Base-by-base conservation (phyloP, 306 rosid genomes). In the Cyclanthera cordifolia region DNA sequence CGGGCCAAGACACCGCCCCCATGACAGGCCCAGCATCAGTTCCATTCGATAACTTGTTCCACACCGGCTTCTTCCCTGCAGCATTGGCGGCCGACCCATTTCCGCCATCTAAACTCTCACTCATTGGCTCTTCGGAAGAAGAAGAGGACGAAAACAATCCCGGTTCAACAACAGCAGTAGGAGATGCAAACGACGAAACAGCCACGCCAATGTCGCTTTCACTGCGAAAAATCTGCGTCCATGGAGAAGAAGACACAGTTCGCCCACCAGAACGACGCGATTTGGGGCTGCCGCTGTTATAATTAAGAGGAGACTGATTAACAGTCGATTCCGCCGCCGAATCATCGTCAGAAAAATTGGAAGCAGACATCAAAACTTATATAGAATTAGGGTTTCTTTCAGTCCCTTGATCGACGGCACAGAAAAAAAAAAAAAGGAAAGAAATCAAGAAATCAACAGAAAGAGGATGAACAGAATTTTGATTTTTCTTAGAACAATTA, bases 1-100 rank as follows among this genome's bases (percentile, higher is more conserved):
- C 82, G 0, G 94, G 96, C 95, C 93, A 92, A 14, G 93, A 84
- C 8, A 61, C 85, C 8, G 82, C 83, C 34, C 86, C 95, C 82
- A 89, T 85, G 59, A 87, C 95, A 8, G 85, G 83, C 47, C 75
- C 86, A 76, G 71, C 77, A 74, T 84, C 93, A 4, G 76, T 80
- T 16, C 85, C 95, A 71, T 85, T 83, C 23, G 87, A 74, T 0
- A 91, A 85, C 82, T 76, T 89, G 51, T 80, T 91, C 96, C 96
- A 91, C 20, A 70, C 97, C 3, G 79, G 88, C 82, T 79, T 85
- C 85, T 81, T 85, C 39, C 72, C 85, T 3, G 50, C 17, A 2
- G 70, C 80, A 74, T 78, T 76, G 59, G 77, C 84, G 56, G 73
- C 63, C 32, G 37, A 28, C 28, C 74, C 82, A 56, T 47, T 56